Base-by-base conservation (phyloP, 306 rosid species). In the Dryas alaskensis region DNA sequence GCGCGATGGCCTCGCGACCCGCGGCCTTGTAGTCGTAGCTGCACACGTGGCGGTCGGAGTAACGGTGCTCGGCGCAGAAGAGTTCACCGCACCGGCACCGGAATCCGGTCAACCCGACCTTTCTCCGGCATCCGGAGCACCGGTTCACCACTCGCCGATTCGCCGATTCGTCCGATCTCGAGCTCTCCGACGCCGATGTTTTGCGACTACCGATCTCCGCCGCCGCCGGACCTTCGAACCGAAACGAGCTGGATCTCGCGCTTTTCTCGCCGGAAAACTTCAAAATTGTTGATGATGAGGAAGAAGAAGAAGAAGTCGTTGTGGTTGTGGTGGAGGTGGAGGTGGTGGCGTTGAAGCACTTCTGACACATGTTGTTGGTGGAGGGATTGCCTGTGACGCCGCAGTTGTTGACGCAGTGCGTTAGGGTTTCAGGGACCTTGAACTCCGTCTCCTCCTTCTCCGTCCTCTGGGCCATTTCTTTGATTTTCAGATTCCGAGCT, bases 1-100 rank as follows among this genome's bases (percentile, higher is more conserved):
- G 83, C 0, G 99, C 99, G 52, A 95, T 95, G 48, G 92, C 89
- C 39, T 92, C 97, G 5, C 98, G 86, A 0, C 99, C 99, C 5
- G 83, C 99, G 46, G 93, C 66, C 73, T 92, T 95, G 80, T 95
- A 95, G 54, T 95, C 99, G 78, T 83, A 95, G 78, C 87, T 83
- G 82, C 99, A 95, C n/a, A 84, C 90, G 57, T 95, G 99, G 14
- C 99, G 95, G 76, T 95, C 99, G 62, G 99, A 84, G 78, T 95
- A 95, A 69, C 99, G 90, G 45, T 95, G 99, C 58, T 90, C 92
- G 0, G 89, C 37, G 78, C 99, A 95, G 72, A 92, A 95, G 0
- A 95, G 90, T 8, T 95, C 98, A 0, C 99, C 99, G 65, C 99
- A 95, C 8, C 99, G 95, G 76, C 99, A 95, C 4, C 97, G 84